Evolutionary conservation across 1,284 basidiomycete species (phyloP).

Genomic region (Schizophyllum amplum): DNA sequence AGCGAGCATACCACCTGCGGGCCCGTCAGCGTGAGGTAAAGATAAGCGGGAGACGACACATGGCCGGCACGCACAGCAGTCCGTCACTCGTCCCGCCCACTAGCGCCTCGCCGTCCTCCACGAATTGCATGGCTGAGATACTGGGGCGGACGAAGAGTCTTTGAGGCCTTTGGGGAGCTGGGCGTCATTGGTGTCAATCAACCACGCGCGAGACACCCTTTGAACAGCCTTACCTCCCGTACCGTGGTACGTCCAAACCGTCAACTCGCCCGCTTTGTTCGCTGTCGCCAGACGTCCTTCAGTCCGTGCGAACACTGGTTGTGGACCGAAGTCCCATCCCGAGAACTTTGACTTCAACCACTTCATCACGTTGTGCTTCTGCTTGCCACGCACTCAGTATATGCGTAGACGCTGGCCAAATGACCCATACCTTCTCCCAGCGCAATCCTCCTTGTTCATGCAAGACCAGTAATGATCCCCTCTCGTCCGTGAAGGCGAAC

Average conservation of each 20-base stretch:
- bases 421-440: not conserved
- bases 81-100: conserved; percentile 63
- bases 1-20: conserved; percentile 51
- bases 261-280: not conserved
- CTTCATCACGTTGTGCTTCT: not conserved
- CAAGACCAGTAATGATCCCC: not conserved
- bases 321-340: conserved; percentile 47
- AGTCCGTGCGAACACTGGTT: conserved; percentile 46
- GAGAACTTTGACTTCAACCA: not conserved
- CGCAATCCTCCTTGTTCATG: not conserved
- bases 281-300: not conserved
- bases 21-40: conserved; percentile 10
- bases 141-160: conserved; percentile 52
- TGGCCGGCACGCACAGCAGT: conserved; percentile 39
- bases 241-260: conserved; percentile 3
- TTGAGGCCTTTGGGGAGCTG: conserved; percentile 21
- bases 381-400: not conserved
- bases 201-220: conserved; percentile 48
- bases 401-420: not conserved
- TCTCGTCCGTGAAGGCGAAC: not conserved
- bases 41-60: not conserved
- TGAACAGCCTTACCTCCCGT: not conserved
- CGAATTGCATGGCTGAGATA: conserved; percentile 51
- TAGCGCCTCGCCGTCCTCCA: conserved; percentile 50
- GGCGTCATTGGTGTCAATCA: not conserved